phyloP scores from a whole-genome alignment of 2,329 filamentous ascomycete species.

The Paecilomyces niveus region DNA sequence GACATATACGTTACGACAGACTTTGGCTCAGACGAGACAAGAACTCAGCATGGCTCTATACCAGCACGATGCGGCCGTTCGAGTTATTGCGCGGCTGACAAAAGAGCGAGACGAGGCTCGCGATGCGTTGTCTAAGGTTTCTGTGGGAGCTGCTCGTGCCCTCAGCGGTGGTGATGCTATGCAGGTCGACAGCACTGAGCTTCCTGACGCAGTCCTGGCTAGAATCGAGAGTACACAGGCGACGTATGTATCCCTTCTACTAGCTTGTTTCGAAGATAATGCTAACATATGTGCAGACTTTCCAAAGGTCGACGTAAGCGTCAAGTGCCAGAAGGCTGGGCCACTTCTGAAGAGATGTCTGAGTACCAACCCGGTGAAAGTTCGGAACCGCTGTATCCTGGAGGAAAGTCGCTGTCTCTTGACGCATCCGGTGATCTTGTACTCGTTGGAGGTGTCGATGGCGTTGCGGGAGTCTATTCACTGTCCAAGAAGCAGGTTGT shows the following conservation, averaged over 20 bases:
- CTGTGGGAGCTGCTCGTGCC: slow-evolving; percentile 54
- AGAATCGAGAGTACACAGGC: slow-evolving; percentile 76
- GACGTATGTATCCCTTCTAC: slow-evolving; percentile 50
- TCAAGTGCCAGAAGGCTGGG: slow-evolving; percentile 77
- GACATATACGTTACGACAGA: slow-evolving; percentile 83
- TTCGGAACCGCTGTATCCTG: slow-evolving; percentile 54
- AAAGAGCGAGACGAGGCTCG: slow-evolving; percentile 88
- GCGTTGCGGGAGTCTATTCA: slow-evolving; percentile 70
- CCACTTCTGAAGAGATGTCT: slow-evolving; percentile 63
- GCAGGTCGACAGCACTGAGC: slow-evolving; percentile 76
- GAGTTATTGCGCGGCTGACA: slow-evolving; percentile 87
- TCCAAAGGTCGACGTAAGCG: slow-evolving; percentile 87
- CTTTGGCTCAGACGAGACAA: slow-evolving; percentile 81
- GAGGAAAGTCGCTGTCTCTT: slow-evolving; percentile 51
- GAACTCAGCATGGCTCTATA: slow-evolving; percentile 92
- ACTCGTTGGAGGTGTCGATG: slow-evolving; percentile 67
- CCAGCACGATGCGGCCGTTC: slow-evolving; percentile 92
- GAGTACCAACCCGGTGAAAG: slow-evolving; percentile 48
- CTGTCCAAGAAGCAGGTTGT: slow-evolving; percentile 69
- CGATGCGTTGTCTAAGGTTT: slow-evolving; percentile 78
- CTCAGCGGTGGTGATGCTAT: slow-evolving; percentile 68
- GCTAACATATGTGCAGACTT: slow-evolving; percentile 50
- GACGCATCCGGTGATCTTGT: slow-evolving; percentile 58
- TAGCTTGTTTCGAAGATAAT: neutral
- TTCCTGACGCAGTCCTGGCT: slow-evolving; percentile 64